Base-by-base conservation (phyloP, 495 filamentous ascomycete genomes). In the Lepidopterella palustris region DNA sequence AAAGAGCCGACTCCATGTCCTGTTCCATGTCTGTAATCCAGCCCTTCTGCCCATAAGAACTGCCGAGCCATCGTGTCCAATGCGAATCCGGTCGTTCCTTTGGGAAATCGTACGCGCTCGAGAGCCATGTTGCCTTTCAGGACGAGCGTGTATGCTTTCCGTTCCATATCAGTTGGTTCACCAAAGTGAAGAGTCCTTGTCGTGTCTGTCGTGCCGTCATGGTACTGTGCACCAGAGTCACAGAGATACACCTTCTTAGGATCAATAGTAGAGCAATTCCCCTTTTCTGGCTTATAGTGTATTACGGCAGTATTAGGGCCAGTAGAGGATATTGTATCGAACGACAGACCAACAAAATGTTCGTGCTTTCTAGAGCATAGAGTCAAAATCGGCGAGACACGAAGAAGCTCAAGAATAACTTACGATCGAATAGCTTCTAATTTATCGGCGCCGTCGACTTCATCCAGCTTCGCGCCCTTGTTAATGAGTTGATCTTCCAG, bases 21-120 rank as follows among this genome's bases (percentile, higher is more conserved):
- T 1, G 95, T 99, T 51, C 95, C 93, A 71, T 99, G 95, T 10
- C 95, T 82, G 73, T 95, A 99, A 67, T 99, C 92, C 21, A 99
- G 79, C 0, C 95, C 95, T 63, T 91, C 79, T 69, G 84, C 84
- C 95, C 95, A 99, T 55, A 99, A 78, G 70, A 86, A 88, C 65
- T 99, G 95, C 50, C 95, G 84, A 15, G 95, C 95, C 32, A 97
- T 74, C 4, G 83, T 79, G 74, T 99, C 95, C 27, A 99, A 76
- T 3, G 93, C 91, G 73, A 91, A 96, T 3, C 95, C 95, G 45
- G 81, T 93, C 0, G 92, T 97, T 8, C 92, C 92, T 73, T 96
- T 97, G 15, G 95, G 95, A 71, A 97, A 99, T 1, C 96, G 78
- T 2, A 86, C 87, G 52, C 81, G 82, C 68, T 97, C 92, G 15